Percentiles rank a stretch among this genome's conserved stretches.
These are phyloP conservation scores for Hortiboletus flavorubellus DNA, from an alignment of 768 basidiomycete genomes.

Conservation along the genomic window DNA sequence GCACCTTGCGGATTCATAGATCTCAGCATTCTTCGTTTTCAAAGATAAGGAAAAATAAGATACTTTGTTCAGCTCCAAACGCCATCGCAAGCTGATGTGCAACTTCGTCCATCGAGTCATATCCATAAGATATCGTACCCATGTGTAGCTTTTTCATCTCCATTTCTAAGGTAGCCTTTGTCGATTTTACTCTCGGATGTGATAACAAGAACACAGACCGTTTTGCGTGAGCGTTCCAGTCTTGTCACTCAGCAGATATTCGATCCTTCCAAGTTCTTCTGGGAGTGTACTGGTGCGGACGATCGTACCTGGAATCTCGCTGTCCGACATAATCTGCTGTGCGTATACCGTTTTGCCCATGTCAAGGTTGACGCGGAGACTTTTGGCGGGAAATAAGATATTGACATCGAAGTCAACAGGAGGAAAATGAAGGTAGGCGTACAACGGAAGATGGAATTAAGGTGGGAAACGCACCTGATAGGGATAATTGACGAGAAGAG, in stretches of 20 bases:
- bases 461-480: constrained; percentile 69
- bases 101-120: constrained; percentile 99
- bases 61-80: constrained; percentile 69
- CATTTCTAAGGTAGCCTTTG: constrained; percentile 66
- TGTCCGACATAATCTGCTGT: constrained; percentile 90
- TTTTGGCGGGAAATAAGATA: constrained; percentile 28
- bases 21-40: not conserved
- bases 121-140: constrained; percentile 97
- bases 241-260: constrained; percentile 95
- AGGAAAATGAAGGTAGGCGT: not conserved
- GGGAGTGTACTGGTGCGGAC: constrained; percentile 97
- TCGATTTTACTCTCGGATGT: not conserved
- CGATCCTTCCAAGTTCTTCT: constrained; percentile 92
- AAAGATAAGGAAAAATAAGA: not conserved
- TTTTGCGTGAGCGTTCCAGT: constrained; percentile 98
- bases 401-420: not conserved
- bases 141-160: constrained; percentile 99
- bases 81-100: constrained; percentile 85
- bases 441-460: not conserved
- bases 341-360: constrained; percentile 99
- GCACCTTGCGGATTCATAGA: constrained; percentile 34
- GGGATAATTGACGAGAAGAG: constrained; percentile 99
- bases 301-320: constrained; percentile 91
- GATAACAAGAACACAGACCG: constrained; percentile 46
- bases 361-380: constrained; percentile 97